Percentiles rank a stretch among this genome's conserved stretches.
These are phyloP conservation scores for Persicaria tinctoria DNA, from an alignment of 148 eudicot genomes.

Conservation along the genomic window DNA sequence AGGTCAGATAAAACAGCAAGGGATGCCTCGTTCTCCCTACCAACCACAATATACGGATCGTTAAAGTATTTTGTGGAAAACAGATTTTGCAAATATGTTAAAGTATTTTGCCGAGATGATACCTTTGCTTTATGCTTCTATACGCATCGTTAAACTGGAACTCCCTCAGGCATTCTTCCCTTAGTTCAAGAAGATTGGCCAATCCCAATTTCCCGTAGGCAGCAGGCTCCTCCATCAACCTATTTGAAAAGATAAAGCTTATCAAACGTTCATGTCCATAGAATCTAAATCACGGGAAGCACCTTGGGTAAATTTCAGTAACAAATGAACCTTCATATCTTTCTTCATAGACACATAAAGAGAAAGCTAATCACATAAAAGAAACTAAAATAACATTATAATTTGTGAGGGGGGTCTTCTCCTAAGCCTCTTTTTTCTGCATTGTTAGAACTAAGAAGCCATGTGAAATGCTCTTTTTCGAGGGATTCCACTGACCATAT, in stretches of 20 bases:
- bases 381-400: neutral
- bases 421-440: too few species aligned
- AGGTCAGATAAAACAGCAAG: constrained; percentile 95
- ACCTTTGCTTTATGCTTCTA: constrained; percentile 94
- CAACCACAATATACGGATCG: neutral
- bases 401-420: too few species aligned
- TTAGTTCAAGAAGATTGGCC: constrained; percentile 87
- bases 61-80: neutral
- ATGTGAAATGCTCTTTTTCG: too few species aligned
- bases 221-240: constrained; percentile 98
- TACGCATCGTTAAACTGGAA: constrained; percentile 89
- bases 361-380: neutral
- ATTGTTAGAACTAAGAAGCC: too few species aligned
- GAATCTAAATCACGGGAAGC: neutral
- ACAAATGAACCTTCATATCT: neutral
- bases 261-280: neutral
- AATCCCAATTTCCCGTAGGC: constrained; percentile 96
- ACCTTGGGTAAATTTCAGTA: neutral
- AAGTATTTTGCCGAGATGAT: neutral
- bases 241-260: constrained; percentile 15
- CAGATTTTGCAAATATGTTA: neutral
- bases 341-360: neutral
- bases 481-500: too few species aligned
- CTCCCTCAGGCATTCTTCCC: constrained; percentile 98
- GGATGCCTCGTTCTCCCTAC: constrained; percentile 97